A percentile compares a stretch with the other conserved stretches of the same genome.
phyloP scores from a whole-genome alignment of 2,329 filamentous ascomycete species.

The Verticillium nubilum region DNA sequence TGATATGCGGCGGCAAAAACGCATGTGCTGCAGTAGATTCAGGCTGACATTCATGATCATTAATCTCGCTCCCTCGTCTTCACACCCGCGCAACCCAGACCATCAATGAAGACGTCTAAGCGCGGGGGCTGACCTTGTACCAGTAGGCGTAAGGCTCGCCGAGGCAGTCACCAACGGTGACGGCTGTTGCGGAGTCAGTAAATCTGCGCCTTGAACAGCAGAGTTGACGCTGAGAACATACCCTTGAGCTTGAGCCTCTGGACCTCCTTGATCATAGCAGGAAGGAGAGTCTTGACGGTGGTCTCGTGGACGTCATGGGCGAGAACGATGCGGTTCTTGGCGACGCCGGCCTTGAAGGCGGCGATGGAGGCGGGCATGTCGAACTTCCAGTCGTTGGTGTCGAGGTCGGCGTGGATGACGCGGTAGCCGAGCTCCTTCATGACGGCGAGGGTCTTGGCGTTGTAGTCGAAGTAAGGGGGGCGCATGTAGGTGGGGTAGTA shows the following conservation, averaged over 20 bases:
- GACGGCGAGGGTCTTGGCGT: slow-evolving; percentile 22
- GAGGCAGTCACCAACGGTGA: slow-evolving; percentile 53
- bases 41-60: not conserved
- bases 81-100: not conserved
- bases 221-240: slow-evolving; percentile 32
- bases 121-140: slow-evolving; percentile 29
- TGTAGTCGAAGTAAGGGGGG: slow-evolving; percentile 38
- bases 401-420: slow-evolving; percentile 49
- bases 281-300: slow-evolving; percentile 8
- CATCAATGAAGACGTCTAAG: not conserved
- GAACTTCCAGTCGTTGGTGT: slow-evolving; percentile 53
- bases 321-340: slow-evolving; percentile 34
- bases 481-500: slow-evolving; percentile 36
- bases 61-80: not conserved
- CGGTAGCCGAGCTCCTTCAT: slow-evolving; percentile 44
- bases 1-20: not conserved
- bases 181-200: slow-evolving; percentile 32
- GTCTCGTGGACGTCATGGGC: slow-evolving; percentile 45
- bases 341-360: slow-evolving; percentile 26
- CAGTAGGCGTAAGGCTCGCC: slow-evolving; percentile 44
- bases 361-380: slow-evolving; percentile 37
- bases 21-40: not conserved
- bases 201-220: slow-evolving; percentile 27
- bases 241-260: slow-evolving; percentile 25
- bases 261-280: slow-evolving; percentile 36